Conservation (phyloP, 2,329 filamentous ascomycete genomes). For the Alternaria sp. region DNA sequence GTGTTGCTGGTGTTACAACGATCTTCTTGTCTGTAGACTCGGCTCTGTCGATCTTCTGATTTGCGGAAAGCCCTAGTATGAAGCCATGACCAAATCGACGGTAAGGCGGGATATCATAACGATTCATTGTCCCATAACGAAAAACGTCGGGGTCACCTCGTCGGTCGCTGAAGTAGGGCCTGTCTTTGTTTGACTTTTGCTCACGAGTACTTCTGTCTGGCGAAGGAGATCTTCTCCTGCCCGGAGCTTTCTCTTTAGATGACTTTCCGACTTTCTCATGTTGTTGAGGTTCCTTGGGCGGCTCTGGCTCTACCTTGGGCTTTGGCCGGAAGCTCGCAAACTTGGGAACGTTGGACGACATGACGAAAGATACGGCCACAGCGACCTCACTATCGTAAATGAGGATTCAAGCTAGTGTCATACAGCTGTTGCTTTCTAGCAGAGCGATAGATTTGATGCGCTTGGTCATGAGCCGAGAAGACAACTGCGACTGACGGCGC, state of each 20-base stretch:
- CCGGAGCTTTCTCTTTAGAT: conserved; percentile 12
- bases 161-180: conserved; percentile 62
- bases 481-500: not conserved
- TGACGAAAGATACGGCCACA: conserved; percentile 8
- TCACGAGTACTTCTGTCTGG: conserved; percentile 7
- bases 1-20: conserved; percentile 41
- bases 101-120: conserved; percentile 75
- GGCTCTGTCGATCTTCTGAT: conserved; percentile 72
- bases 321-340: conserved; percentile 77
- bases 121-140: conserved; percentile 76
- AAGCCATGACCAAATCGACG: conserved; percentile 72
- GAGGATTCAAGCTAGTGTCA: not conserved
- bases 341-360: conserved; percentile 64
- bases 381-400: not conserved
- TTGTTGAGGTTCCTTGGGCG: conserved; percentile 18
- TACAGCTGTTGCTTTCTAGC: not conserved
- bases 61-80: conserved; percentile 70
- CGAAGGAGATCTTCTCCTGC: conserved; percentile 48
- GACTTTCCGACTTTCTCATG: conserved; percentile 14
- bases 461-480: not conserved
- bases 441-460: not conserved
- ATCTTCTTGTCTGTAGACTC: conserved; percentile 62
- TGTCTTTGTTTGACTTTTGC: conserved; percentile 13
- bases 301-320: conserved; percentile 27
- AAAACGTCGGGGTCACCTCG: conserved; percentile 80